Evolutionary conservation across 2,329 filamentous ascomycete genomes (phyloP), one percentile per base, ranked within the genome.

Genomic region (Cephalotrichum gorgonifer): DNA sequence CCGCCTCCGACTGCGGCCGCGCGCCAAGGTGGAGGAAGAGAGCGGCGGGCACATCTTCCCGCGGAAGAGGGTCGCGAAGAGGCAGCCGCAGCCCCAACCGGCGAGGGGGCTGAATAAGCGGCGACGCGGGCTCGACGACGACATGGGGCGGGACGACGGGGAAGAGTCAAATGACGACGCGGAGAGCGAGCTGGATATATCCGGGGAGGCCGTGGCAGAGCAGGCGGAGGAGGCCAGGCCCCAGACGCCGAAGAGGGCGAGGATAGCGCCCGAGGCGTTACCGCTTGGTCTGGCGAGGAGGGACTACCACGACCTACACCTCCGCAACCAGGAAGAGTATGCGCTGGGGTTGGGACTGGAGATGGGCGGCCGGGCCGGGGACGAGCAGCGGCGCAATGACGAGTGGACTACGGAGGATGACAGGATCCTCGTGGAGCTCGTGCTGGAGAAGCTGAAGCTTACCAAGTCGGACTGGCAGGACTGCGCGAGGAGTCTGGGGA

Each of bases 381-480:
- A 72, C 15, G 68, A 72, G 28, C 57, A 64, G 26, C 72, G 72
- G 47, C 64, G 61, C 2, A 72, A 74, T 51, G 66, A 70, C 50
- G 64, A 65, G 35, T 85, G 81, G 81, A 80, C 72, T 51, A 68
- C 70, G 2, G 80, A 84, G 54, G 79, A 85, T 53, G 81, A 85
- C 60, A 71, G 78, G 50, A 69, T 82, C 50, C 68, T 85, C 2
- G 77, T 85, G n/a, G 79, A 84, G 63, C 70, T 85, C 17, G 78
- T 85, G 35, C 68, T 85, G 6, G 79, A 82, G 60, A 84, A 84
- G 66, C 69, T 85, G 49, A 76, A 76, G 63, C 69, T 85, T 22
- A 75, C 74, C 55, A 82, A 79, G 63, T 70, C 73, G 46, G 79
- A 85, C 51, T 84, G 80, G 81, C 77, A 82, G 51, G 80, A 85